Base-by-base conservation (phyloP, 306 rosid species). In the Trifolium subterraneum region DNA sequence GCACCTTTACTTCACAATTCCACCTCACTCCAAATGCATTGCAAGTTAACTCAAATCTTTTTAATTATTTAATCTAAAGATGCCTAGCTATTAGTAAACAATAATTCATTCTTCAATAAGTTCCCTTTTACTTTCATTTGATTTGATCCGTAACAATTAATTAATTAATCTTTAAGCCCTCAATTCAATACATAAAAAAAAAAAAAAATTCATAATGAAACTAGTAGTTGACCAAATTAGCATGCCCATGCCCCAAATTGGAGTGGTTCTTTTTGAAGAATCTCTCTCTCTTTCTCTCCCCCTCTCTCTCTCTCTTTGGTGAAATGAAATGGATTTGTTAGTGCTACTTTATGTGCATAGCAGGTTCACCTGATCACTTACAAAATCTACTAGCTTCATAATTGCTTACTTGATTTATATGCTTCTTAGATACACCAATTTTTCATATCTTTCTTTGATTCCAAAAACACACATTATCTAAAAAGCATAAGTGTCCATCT, bases 1-100 rank as follows among this genome's bases (percentile, higher is more conserved):
- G 54, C 87, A 80, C 88, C 92, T 78, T 86, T 86, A 81, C 91
- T 87, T 88, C 66, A 68, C 77, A 73, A 81, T 79, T 70, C 78
- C 83, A 79, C 62, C 79, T 68, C 44, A 59, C 67, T 55, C 78
- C 59, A 27, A 73, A 71, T 39, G 8, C 18, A 70, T 60, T 71
- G 70, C 38, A 77, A 70, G 72, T 41, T 77, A 39, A 66, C 54
- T 72, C 13, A 76, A 76, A 80, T 54, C 59, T 58, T 59, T 67
- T 81, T 59, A 59, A 65, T 83, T 73, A 68, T 48, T 69, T 31
- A 27, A 42, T 3, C 1, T 65, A 64, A 81, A 76, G 61, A 36
- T 58, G 29, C 73, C 77, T 54, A 38, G 19, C 44, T 27, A 44
- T 47, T 60, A 27, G 65, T 62, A 65, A 64, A 75, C 42, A 76